A percentile compares a stretch with the other conserved stretches of the same genome.
Evolutionary conservation across 805 yeast species (phyloP).

Genomic region (Cyberlindnera mrakii): DNA sequence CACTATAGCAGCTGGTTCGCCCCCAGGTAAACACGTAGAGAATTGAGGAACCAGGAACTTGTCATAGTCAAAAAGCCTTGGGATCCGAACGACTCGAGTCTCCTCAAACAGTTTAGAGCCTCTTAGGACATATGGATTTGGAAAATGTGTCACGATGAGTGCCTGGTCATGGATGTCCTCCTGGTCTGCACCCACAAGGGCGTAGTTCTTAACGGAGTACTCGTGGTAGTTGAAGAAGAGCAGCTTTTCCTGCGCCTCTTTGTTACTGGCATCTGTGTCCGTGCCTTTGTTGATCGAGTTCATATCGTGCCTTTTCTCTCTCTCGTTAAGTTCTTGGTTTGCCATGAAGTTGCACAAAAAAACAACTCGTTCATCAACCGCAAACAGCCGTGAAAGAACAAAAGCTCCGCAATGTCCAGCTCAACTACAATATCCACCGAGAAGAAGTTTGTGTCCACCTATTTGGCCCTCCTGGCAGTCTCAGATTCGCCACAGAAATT

Average conservation of each 20-base stretch:
- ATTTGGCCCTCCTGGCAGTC: slow-evolving; percentile 14
- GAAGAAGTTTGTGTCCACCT: slow-evolving; percentile 15
- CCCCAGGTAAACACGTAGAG: slow-evolving; percentile 49
- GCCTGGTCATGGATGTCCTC: slow-evolving; percentile 29
- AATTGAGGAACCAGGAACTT: slow-evolving; percentile 45
- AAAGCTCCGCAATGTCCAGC: slow-evolving; percentile 8
- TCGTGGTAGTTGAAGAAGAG: slow-evolving; percentile 68
- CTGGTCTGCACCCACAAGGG: slow-evolving; percentile 11
- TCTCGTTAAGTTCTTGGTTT: background rate
- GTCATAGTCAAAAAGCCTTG: slow-evolving; percentile 39
- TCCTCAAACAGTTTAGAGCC: slow-evolving; percentile 24
- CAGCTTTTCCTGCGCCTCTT: slow-evolving; percentile 9
- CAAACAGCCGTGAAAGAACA: background rate
- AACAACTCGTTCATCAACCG: background rate
- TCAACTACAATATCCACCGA: slow-evolving; percentile 11
- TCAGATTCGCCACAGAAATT: slow-evolving; percentile 5
- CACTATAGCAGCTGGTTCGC: slow-evolving; percentile 54
- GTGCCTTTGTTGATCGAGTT: slow-evolving; percentile 16
- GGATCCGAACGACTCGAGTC: slow-evolving; percentile 62
- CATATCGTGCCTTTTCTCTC: slow-evolving; percentile 1
- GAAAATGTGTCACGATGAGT: slow-evolving; percentile 59
- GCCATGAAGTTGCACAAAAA: background rate
- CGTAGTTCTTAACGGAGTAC: slow-evolving; percentile 34
- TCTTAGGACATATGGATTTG: slow-evolving; percentile 41
- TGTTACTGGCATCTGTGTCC: slow-evolving; percentile 15